Conservation (phyloP, 768 basidiomycete genomes). For the Clitopilus hobsonii region DNA sequence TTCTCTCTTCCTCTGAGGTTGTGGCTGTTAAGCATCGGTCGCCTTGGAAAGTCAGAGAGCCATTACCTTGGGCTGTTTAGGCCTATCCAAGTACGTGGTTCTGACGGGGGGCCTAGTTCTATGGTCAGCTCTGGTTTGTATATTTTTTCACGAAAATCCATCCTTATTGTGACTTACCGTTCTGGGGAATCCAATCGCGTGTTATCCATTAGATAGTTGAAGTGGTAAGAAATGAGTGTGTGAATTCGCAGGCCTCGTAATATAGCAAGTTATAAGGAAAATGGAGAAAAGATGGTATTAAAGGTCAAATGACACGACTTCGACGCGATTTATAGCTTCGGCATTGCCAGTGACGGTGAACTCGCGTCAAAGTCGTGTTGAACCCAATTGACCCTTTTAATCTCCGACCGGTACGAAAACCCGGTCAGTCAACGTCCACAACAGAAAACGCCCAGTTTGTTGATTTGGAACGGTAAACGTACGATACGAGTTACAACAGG, state of each 20-base stretch:
- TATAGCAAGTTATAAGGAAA: neutral
- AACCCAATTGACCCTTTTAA: neutral
- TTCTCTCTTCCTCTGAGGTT: neutral
- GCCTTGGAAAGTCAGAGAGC: neutral
- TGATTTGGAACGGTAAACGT: too few relatives aligned
- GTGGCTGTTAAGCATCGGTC: too few relatives aligned
- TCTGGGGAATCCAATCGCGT: conserved; percentile 10
- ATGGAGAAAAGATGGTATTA: neutral
- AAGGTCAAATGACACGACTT: neutral
- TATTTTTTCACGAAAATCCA: too few relatives aligned
- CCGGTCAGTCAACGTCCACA: neutral
- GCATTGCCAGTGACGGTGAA: neutral
- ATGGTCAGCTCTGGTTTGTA: too few relatives aligned
- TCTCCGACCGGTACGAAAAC: neutral
- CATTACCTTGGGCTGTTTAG: conserved; percentile 17
- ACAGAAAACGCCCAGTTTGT: too few relatives aligned
- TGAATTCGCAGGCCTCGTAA: conserved; percentile 5
- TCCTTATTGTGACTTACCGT: conserved; percentile 9
- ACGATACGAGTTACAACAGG: too few relatives aligned
- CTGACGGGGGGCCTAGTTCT: conserved; percentile 17
- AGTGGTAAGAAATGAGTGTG: conserved; percentile 10
- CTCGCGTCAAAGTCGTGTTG: neutral
- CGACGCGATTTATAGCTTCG: neutral
- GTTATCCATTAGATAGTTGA: conserved; percentile 9
- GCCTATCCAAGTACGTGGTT: conserved; percentile 28